Base-by-base conservation (phyloP, 2,329 filamentous ascomycete species). In the Annulohypoxylon truncatum region DNA sequence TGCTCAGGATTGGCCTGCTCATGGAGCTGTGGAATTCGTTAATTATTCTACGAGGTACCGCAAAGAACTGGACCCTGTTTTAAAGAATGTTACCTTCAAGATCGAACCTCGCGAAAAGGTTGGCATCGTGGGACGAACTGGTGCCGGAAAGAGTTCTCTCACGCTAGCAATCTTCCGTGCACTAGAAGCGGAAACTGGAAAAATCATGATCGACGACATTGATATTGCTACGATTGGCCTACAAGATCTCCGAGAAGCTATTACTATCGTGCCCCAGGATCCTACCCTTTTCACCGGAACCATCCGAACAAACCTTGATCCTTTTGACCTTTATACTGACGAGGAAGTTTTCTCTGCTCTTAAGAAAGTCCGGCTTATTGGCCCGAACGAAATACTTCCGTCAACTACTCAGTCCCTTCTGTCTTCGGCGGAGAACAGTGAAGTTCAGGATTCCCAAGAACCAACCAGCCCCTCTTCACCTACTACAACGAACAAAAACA, bases 181-280 rank as follows among this genome's bases (percentile, higher is more conserved):
- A 0, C 84, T 99, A 1, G 96, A 99, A 79, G 94, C 96, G 0
- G 94, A 97, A 73, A 86, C 88, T 70, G 96, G 96, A 73, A 92
- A 91, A 77, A 97, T 99, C 67, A 76, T 96, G 18, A 93, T 99
- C 57, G 96, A 99, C 72, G 91, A 90, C 68, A 82, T 99, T n/a
- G 93, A 98, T 74, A 93, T 98, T 75, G 90, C 93, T 53, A 83
- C 85, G 67, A 97, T 99, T 69, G 96, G 96, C 5, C 86, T 99
- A n/a, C 92, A 93, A 69, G 95, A 98, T 79, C 83, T 99, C 73
- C 92, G 96, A 59, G 92, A 97, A 80, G 91, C 92, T 48, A 96
- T 99, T 73, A 97, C 96, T 0, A 98, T 99, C 79, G 96, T 99
- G 61, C 96, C 96, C 26, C 96, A 99, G 82, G 96, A 99, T 76